Percentiles rank a stretch among this genome's conserved stretches.
Conservation (phyloP, 2,329 filamentous ascomycete species). For the Fusarium pilosicola region DNA sequence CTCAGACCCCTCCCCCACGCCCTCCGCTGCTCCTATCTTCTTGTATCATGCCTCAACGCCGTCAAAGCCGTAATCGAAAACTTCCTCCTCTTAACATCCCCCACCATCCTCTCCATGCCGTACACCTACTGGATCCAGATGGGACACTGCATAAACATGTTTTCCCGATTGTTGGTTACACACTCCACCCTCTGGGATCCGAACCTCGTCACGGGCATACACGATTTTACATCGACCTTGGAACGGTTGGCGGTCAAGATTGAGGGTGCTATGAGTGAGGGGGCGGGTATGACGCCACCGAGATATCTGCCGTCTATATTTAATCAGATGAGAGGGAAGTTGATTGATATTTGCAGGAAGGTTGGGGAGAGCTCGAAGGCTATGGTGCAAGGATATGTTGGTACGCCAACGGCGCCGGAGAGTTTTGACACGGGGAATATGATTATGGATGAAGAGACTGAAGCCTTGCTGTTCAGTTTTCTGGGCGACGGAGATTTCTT, state of each 20-base stretch:
- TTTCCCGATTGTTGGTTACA: conserved; percentile 5
- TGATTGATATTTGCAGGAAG: not conserved
- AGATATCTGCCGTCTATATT: not conserved
- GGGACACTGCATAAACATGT: conserved; percentile 13
- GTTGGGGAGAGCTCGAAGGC: not conserved
- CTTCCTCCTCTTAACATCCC: not conserved
- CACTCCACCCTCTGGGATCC: conserved; percentile 15
- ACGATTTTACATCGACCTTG: not conserved
- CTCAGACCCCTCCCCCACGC: not conserved
- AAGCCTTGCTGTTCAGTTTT: not conserved
- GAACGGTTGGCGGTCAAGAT: not conserved
- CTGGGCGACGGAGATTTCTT: not conserved
- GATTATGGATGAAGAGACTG: not conserved
- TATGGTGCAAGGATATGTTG: not conserved
- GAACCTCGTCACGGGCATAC: not conserved
- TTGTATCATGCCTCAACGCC: conserved; percentile 13
- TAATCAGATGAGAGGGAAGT: not conserved
- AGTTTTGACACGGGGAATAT: not conserved
- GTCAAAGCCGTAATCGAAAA: conserved; percentile 3
- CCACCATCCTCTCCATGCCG: conserved; percentile 7
- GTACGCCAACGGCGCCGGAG: not conserved
- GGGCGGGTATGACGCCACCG: not conserved
- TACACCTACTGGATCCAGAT: conserved; percentile 17
- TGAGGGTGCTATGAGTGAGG: not conserved
- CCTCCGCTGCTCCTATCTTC: not conserved